Evolutionary conservation across 31 red algal genomes (phyloP).

Genomic region (Asparagopsis taxiformis): DNA sequence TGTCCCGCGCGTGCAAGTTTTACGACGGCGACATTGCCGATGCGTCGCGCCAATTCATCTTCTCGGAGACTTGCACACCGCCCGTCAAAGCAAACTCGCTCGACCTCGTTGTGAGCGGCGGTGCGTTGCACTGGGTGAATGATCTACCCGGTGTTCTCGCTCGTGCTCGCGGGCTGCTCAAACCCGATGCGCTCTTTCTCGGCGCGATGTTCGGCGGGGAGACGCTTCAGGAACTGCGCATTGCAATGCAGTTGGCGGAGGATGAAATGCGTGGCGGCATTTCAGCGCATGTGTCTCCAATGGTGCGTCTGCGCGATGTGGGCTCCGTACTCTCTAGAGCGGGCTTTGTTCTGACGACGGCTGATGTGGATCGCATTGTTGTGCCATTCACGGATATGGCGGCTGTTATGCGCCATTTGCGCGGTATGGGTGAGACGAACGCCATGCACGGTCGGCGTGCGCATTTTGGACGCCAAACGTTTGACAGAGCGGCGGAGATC

Average conservation of each 20-base stretch:
- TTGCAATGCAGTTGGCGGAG: slow-evolving; percentile 84
- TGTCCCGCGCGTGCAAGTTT: slow-evolving; percentile 6
- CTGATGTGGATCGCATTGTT: slow-evolving; percentile 69
- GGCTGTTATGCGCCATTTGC: slow-evolving; percentile 70
- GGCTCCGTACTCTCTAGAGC: slow-evolving; percentile 42
- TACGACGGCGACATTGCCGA: slow-evolving; percentile 2
- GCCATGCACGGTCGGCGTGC: slow-evolving; percentile 28
- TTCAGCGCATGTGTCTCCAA: slow-evolving; percentile 59
- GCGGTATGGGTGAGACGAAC: slow-evolving; percentile 86
- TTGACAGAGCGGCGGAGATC: slow-evolving; percentile 63
- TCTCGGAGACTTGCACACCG: slow-evolving; percentile 13
- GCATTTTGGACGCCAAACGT: slow-evolving; percentile 43
- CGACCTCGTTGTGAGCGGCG: slow-evolving; percentile 68
- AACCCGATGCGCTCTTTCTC: slow-evolving; percentile 79
- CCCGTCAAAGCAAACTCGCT: slow-evolving; percentile 12
- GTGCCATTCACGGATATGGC: slow-evolving; percentile 71
- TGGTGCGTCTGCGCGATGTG: slow-evolving; percentile 71
- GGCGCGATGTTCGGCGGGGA: slow-evolving; percentile 88
- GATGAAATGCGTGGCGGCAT: slow-evolving; percentile 58
- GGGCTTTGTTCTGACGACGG: slow-evolving; percentile 70
- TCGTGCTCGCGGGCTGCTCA: slow-evolving; percentile 30
- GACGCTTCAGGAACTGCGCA: slow-evolving; percentile 76
- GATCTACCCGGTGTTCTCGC: slow-evolving; percentile 70
- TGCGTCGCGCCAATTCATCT: slow-evolving; percentile 18
- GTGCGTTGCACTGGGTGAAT: slow-evolving; percentile 95